A percentile compares a stretch with the other conserved stretches of the same genome.
Conservation (phyloP, 176 grass and related monocot species). For the Aegilops sharonensis region DNA sequence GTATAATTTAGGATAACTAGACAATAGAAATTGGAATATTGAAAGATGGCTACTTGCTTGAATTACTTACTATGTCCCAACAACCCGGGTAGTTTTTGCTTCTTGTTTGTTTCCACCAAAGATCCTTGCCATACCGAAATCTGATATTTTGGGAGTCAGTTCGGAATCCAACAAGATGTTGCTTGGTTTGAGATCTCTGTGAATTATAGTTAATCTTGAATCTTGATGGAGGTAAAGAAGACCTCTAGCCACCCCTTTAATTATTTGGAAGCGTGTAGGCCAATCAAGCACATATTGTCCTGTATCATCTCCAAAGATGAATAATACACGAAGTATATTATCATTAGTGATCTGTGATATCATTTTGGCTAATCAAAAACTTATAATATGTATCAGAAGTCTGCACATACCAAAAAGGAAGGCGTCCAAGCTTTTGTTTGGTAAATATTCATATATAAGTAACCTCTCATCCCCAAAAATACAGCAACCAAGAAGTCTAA, state of each 20-base stretch:
- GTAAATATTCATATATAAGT: conserved; percentile 43
- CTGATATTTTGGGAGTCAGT: conserved; percentile 59
- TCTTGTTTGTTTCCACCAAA: conserved; percentile 37
- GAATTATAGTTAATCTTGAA: conserved; percentile 59
- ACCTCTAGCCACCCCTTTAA: conserved; percentile 46
- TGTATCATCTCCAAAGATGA: conserved; percentile 10
- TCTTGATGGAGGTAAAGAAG: conserved; percentile 64
- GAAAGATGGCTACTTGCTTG: neutral
- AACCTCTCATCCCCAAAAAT: conserved; percentile 49
- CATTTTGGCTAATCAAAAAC: neutral
- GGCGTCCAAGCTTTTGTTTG: conserved; percentile 35
- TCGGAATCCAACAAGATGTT: conserved; percentile 49
- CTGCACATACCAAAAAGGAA: conserved; percentile 26
- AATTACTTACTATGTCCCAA: conserved; percentile 55
- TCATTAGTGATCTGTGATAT: neutral
- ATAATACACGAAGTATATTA: neutral
- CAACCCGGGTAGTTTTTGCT: conserved; percentile 45
- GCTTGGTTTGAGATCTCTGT: conserved; percentile 48
- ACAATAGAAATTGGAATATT: neutral
- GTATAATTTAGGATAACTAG: neutral
- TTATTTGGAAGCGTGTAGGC: conserved; percentile 40
- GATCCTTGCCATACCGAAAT: conserved; percentile 62
- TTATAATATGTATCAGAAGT: neutral
- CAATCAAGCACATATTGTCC: conserved; percentile 42
- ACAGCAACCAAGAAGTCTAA: conserved; percentile 41